These are phyloP conservation scores for Daldinia caldariorum DNA, from an alignment of 495 filamentous ascomycete genomes.

Conservation along the genomic window DNA sequence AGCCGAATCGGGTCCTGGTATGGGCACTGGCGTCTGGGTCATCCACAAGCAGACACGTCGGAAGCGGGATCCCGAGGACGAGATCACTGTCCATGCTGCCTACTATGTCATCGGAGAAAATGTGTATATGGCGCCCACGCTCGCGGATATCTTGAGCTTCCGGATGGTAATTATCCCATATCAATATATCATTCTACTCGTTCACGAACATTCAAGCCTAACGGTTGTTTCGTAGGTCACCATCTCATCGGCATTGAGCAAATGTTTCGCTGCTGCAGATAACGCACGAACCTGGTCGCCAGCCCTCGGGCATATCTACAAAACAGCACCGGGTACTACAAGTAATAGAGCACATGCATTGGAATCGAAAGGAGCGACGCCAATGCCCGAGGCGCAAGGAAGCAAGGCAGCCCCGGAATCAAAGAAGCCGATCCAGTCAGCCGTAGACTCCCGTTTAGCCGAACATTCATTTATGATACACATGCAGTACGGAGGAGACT, in stretches of 20 bases:
- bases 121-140: constrained; percentile 87
- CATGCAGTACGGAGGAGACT: constrained; percentile 75
- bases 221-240: constrained; percentile 42
- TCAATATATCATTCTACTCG: background rate
- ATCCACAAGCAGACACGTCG: constrained; percentile 87
- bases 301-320: constrained; percentile 77
- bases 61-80: constrained; percentile 67
- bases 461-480: constrained; percentile 74
- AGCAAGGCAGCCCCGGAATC: constrained; percentile 44
- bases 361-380: constrained; percentile 67
- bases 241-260: constrained; percentile 75
- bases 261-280: constrained; percentile 65
- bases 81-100: constrained; percentile 75
- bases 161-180: constrained; percentile 67
- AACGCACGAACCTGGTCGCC: constrained; percentile 77
- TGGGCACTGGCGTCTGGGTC: constrained; percentile 83
- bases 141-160: constrained; percentile 79
- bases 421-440: constrained; percentile 48
- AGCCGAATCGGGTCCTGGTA: constrained; percentile 69
- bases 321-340: constrained; percentile 49
- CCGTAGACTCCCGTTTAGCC: constrained; percentile 63
- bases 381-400: constrained; percentile 61
- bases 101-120: constrained; percentile 88
- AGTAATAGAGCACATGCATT: constrained; percentile 46
- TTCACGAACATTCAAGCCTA: background rate